A percentile compares a stretch with the other conserved stretches of the same genome.
Evolutionary conservation across 1,139 yeast genomes (phyloP).

Genomic region (Hansenula anomala): DNA sequence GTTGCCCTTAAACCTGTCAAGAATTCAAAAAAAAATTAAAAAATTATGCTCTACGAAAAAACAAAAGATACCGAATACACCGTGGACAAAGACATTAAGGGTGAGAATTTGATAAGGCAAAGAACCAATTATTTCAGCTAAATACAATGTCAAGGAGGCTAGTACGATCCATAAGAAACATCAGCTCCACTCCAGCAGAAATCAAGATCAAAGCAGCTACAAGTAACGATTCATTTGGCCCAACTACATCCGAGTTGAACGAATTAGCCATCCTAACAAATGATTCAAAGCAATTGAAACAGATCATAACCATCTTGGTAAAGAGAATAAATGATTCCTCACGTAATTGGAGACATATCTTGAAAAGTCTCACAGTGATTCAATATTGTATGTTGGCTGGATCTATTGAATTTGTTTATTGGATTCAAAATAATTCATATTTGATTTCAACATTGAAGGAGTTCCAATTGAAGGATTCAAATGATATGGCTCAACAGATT

Average conservation of each 20-base stretch:
- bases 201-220: conserved; percentile 89
- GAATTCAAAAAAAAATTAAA: no score
- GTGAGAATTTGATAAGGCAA: no score
- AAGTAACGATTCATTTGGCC: conserved; percentile 83
- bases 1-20: neutral
- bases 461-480: conserved; percentile 75
- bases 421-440: conserved; percentile 87
- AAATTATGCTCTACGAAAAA: no score
- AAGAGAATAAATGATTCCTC: conserved; percentile 91
- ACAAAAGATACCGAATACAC: no score
- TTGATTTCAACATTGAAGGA: conserved; percentile 85
- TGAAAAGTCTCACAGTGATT: conserved; percentile 80
- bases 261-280: conserved; percentile 74
- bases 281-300: conserved; percentile 67
- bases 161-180: conserved; percentile 83
- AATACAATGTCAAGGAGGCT: conserved; percentile 62
- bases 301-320: conserved; percentile 88
- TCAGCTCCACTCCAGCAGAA: conserved; percentile 86
- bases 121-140: no score
- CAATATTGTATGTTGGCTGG: conserved; percentile 86
- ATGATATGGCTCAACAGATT: conserved; percentile 82
- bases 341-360: conserved; percentile 94
- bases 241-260: conserved; percentile 76
- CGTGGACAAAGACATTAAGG: no score
- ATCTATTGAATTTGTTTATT: conserved; percentile 83